Evolutionary conservation across 1,139 yeast genomes (phyloP).

Genomic region (Hyphopichia buzzinii): DNA sequence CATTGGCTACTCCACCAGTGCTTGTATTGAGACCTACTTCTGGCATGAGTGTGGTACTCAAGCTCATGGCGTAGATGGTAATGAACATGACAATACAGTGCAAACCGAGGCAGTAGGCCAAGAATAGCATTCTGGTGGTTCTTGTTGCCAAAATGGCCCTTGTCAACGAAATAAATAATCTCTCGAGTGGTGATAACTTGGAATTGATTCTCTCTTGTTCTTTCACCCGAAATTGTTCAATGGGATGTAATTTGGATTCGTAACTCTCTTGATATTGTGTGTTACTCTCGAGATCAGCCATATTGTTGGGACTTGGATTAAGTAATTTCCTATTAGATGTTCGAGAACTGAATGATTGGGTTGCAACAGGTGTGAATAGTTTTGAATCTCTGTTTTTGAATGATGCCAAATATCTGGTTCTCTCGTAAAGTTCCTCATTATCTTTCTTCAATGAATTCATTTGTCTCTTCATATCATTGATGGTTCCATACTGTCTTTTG

Average conservation of each 20-base stretch:
- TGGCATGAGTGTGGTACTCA: constrained; percentile 46
- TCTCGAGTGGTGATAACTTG: constrained; percentile 71
- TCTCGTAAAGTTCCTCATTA: constrained; percentile 76
- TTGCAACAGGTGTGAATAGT: constrained; percentile 10
- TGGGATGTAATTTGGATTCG: constrained; percentile 79
- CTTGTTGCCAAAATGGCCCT: constrained; percentile 73
- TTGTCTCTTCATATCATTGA: constrained; percentile 64
- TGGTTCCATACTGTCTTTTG: constrained; percentile 53
- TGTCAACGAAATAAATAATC: constrained; percentile 73
- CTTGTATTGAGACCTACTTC: constrained; percentile 49
- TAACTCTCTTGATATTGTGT: constrained; percentile 56
- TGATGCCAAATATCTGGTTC: constrained; percentile 72
- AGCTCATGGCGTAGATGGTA: constrained; percentile 55
- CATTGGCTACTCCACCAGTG: constrained; percentile 40
- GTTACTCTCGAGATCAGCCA: constrained; percentile 54
- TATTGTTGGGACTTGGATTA: constrained; percentile 31
- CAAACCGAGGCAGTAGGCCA: constrained; percentile 69
- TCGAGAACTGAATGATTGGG: constrained; percentile 13
- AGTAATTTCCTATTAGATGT: constrained; percentile 20
- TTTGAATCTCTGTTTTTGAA: constrained; percentile 22
- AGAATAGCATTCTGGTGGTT: constrained; percentile 68
- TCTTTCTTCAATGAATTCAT: constrained; percentile 65
- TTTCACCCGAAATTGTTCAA: constrained; percentile 74
- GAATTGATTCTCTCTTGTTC: constrained; percentile 78
- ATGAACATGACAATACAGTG: constrained; percentile 73